Base-by-base conservation (phyloP, 2,329 filamentous ascomycete species). In the Phialocephala subalpina region DNA sequence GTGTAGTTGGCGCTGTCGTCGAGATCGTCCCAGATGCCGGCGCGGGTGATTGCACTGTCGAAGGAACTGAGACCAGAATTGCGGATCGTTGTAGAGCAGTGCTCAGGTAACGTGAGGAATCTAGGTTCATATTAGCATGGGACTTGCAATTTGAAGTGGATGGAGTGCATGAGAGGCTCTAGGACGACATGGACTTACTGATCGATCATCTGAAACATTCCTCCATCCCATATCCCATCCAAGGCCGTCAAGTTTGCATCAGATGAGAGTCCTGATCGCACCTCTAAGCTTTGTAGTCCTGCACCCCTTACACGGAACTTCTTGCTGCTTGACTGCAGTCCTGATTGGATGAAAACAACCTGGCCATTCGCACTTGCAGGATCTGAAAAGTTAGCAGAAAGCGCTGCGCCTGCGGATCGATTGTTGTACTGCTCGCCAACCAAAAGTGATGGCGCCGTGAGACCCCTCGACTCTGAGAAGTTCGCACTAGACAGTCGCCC, bases 151-250 rank as follows among this genome's bases (percentile, higher is more conserved):
- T 33, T 33, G 29, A 33, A 33, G 29, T 9, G 29, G n/a, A n/a
- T 33, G 29, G 29, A 33, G 29, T 33, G 29, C 29, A 33, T 33
- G 29, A 33, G 29, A 33, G 29, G 29, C 9, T 33, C 29, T 33
- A 33, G 29, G 27, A 20, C 18, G 29, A 35, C 7, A 22, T 35
- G 42, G 0, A 53, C 27, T 18, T 55, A 62, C 59, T 35, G 27
- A 62, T 62, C 47, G n/a, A 62, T 38, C 11, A 35, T 36, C 22
- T 62, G 42, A 27, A 62, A 62, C 16, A 11, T 20, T 62, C 59
- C 59, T 12, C 59, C 45, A 40, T 62, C 45, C 27, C 42, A 62
- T 25, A 38, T 16, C 3, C 59, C 59, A 40, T 62, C 33, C 11
- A 53, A 8, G 14, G 27, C 33, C 22, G 59, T 62, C 16, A 62